A percentile compares a stretch with the other conserved stretches of the same genome.
phyloP scores from a whole-genome alignment of 2,329 filamentous ascomycete species.

The Bisporella sp. region DNA sequence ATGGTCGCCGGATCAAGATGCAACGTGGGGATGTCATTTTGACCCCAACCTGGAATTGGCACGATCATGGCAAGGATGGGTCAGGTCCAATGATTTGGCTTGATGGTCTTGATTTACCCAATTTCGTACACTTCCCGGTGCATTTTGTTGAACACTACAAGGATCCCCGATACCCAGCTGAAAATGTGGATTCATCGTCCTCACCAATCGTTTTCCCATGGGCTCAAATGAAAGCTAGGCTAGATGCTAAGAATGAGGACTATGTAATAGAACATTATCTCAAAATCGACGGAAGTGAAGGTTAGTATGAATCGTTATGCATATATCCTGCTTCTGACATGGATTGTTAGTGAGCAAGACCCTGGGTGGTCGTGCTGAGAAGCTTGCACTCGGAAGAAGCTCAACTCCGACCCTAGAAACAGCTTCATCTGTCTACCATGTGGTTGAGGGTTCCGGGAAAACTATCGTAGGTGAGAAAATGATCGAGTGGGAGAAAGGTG shows the following conservation, averaged over 20 bases:
- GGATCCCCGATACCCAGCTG: constrained; percentile 41
- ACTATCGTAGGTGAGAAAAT: constrained; percentile 32
- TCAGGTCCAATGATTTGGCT: constrained; percentile 49
- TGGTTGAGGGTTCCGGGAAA: constrained; percentile 39
- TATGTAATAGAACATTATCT: constrained; percentile 29
- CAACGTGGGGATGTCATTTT: constrained; percentile 47
- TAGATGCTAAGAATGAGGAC: constrained; percentile 27
- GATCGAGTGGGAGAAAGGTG: constrained; percentile 39
- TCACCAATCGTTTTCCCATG: constrained; percentile 36
- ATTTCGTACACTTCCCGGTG: constrained; percentile 42
- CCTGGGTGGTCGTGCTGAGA: constrained; percentile 40
- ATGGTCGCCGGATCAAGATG: constrained; percentile 45
- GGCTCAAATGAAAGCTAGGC: constrained; percentile 29
- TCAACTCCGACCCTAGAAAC: constrained; percentile 40
- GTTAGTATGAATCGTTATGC: constrained; percentile 30
- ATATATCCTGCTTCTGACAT: too few relatives aligned
- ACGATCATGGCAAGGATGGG: constrained; percentile 53
- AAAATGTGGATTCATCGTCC: constrained; percentile 30
- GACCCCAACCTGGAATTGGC: constrained; percentile 52
- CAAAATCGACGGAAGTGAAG: constrained; percentile 28
- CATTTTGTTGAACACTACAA: constrained; percentile 47
- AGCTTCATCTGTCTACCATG: constrained; percentile 45
- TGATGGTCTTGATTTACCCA: constrained; percentile 47
- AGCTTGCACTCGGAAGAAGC: constrained; percentile 30
- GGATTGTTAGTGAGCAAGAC: constrained; percentile 25